Evolutionary conservation across 805 yeast genomes (phyloP), one percentile per base, ranked within the genome.

Genomic region (Kuraishia molischiana): DNA sequence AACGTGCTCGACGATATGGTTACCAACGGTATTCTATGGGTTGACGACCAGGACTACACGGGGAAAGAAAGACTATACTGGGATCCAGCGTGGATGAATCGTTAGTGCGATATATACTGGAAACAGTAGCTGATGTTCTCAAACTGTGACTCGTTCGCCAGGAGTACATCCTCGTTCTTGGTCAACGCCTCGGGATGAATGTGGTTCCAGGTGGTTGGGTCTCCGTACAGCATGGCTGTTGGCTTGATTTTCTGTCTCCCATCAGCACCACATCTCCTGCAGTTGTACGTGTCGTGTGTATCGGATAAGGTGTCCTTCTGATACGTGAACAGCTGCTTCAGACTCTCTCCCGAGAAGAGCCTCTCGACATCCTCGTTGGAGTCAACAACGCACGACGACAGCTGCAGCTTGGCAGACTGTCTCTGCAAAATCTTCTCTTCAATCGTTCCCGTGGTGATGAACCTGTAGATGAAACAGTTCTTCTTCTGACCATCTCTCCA

Each of bases 401-500:
- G 63, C 36, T 94, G 85, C 62, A 90, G 71, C 52, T 92, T 92
- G 83, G 92, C 89, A 3, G 94, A 79, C 54, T 92, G 98, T 38
- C 98, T 67, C 62, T 92, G 98, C 59, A 84, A 86, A 24, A 92
- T 92, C 58, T 92, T 92, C 51, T 90, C 98, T 52, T 90, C 98
- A 38, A 90, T 92, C 2, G 95, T 77, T 10, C 98, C 98, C 0
- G 97, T 87, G 5, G 94, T 74, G 40, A 90, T 89, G 48, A 92
- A 89, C 47, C 98, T 68, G 58, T 92, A 92, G 30, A 90, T 92
- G 51, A 82, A 90, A 63, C 98, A 92, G 56, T 85, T 95, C 58
- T 90, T 92, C 67, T 85, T 90, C 54, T 90, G 98, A 0, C 98
- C 98, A 61, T 92, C 98, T 68, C 98, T 78, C 97, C 97, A 92